Evolutionary conservation across 768 basidiomycete genomes (phyloP).

Genomic region (Tulasnella sp.): DNA sequence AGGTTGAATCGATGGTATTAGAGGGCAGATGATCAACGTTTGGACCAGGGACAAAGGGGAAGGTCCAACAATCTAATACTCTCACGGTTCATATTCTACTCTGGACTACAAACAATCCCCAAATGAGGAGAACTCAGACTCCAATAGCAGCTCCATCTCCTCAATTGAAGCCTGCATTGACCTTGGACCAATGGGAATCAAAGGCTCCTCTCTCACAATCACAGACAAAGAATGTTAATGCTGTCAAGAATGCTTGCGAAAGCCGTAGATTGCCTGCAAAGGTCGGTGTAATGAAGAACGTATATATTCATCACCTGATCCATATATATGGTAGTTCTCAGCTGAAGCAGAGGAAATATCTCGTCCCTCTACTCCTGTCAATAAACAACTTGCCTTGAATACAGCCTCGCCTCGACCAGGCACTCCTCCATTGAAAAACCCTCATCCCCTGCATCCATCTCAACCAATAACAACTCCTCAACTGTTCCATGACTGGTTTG

Average conservation of each 20-base stretch:
- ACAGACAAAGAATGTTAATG: conserved; percentile 50
- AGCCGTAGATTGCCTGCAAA: conserved; percentile 55
- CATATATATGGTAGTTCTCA: conserved; percentile 24
- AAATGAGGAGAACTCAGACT: conserved; percentile 4
- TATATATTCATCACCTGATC: neutral
- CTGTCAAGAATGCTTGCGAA: conserved; percentile 50
- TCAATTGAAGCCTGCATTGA: conserved; percentile 36
- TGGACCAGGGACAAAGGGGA: too few relatives aligned
- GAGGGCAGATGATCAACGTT: conserved; percentile 8
- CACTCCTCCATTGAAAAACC: conserved; percentile 11
- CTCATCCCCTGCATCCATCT: conserved; percentile 52
- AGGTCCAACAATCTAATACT: too few relatives aligned
- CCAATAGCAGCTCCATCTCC: conserved; percentile 4
- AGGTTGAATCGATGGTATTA: neutral
- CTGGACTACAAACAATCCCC: too few relatives aligned
- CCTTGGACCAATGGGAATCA: conserved; percentile 84
- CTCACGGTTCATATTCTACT: too few relatives aligned
- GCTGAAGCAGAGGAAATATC: conserved; percentile 33
- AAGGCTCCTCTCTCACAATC: conserved; percentile 62
- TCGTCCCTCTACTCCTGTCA: conserved; percentile 38
- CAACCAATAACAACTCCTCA: conserved; percentile 79
- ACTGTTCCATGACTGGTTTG: conserved; percentile 96
- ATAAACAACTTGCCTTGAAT: too few relatives aligned
- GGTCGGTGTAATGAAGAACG: conserved; percentile 37
- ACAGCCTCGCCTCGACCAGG: conserved; percentile 24